Percentiles rank a stretch among this genome's conserved stretches.
Conservation (phyloP, 2,329 filamentous ascomycete species). For the Exophiala calicioides region DNA sequence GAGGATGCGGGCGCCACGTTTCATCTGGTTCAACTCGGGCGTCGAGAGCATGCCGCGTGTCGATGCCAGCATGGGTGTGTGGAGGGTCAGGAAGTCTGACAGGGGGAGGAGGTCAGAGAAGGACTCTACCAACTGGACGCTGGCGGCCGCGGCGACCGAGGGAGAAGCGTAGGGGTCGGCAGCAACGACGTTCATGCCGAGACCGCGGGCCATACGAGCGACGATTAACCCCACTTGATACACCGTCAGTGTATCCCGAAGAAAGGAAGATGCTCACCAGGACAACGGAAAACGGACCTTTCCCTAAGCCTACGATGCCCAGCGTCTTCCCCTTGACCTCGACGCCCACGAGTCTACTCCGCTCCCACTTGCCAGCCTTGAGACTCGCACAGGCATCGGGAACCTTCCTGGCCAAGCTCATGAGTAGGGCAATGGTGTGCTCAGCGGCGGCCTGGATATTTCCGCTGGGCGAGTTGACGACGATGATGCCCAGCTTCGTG, state of each 20-base stretch:
- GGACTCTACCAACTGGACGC: constrained; percentile 62
- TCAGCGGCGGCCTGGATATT: constrained; percentile 81
- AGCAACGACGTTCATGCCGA: constrained; percentile 74
- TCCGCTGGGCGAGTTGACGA: constrained; percentile 76
- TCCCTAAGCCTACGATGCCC: constrained; percentile 77
- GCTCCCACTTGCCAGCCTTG: constrained; percentile 74
- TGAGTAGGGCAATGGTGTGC: constrained; percentile 72
- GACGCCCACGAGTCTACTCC: constrained; percentile 71
- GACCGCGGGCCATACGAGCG: constrained; percentile 72
- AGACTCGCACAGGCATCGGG: constrained; percentile 68
- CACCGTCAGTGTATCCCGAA: constrained; percentile 5
- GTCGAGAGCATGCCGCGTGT: constrained; percentile 73
- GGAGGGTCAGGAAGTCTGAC: constrained; percentile 77
- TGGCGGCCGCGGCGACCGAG: constrained; percentile 68
- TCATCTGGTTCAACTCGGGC: constrained; percentile 69
- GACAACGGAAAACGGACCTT: constrained; percentile 50
- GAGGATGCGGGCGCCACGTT: constrained; percentile 69
- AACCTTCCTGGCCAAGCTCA: constrained; percentile 73
- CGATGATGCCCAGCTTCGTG: constrained; percentile 72
- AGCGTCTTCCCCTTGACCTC: constrained; percentile 77
- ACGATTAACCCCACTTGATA: constrained; percentile 68
- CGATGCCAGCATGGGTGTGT: constrained; percentile 76
- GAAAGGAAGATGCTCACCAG: neutral
- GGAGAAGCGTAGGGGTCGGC: constrained; percentile 76
- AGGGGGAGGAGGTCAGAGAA: constrained; percentile 63